Conservation (phyloP, 73 alveolate genomes). For the Paramecium bursaria region DNA sequence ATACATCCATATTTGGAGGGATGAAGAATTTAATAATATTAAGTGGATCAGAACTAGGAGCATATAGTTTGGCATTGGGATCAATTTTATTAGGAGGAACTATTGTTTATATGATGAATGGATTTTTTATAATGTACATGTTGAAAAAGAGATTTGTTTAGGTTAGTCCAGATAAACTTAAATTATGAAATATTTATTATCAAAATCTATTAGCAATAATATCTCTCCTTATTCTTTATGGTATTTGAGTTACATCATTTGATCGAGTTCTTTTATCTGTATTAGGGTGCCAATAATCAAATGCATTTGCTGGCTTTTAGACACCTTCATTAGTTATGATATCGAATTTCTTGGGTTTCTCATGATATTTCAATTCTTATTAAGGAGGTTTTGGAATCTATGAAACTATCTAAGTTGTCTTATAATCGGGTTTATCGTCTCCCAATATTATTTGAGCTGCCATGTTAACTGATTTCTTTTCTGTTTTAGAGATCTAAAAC, state of each 20-base stretch:
- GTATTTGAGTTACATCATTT: slow-evolving; percentile 10
- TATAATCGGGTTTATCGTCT: slow-evolving; percentile 7
- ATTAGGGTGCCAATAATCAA: slow-evolving; percentile 48
- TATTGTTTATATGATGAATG: too few species aligned
- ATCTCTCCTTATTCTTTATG: slow-evolving; percentile 44
- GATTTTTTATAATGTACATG: too few species aligned
- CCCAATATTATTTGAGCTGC: too few species aligned
- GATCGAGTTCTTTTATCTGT: slow-evolving; percentile 5
- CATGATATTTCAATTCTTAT: slow-evolving; percentile 27
- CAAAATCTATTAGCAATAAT: slow-evolving; percentile 44
- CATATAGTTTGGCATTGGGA: slow-evolving; percentile 6
- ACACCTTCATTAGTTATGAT: slow-evolving; percentile 24
- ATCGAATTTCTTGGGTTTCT: slow-evolving; percentile 46
- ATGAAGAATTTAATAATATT: slow-evolving; percentile 6
- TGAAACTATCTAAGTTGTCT: slow-evolving; percentile 29
- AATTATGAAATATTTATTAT: too few species aligned
- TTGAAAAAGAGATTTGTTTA: too few species aligned
- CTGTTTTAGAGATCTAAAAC: slow-evolving; percentile 1
- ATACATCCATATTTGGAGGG: slow-evolving; percentile 17
- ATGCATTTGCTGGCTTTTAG: not conserved
- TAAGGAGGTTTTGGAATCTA: slow-evolving; percentile 29
- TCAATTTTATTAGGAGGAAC: slow-evolving; percentile 26
- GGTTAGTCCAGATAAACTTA: too few species aligned
- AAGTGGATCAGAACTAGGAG: slow-evolving; percentile 61
- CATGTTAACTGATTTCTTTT: too few species aligned